Evolutionary conservation across 192 early-diverging fungal genomes (phyloP), one percentile per base, ranked within the genome.

Genomic region (Pilaira anomala): DNA sequence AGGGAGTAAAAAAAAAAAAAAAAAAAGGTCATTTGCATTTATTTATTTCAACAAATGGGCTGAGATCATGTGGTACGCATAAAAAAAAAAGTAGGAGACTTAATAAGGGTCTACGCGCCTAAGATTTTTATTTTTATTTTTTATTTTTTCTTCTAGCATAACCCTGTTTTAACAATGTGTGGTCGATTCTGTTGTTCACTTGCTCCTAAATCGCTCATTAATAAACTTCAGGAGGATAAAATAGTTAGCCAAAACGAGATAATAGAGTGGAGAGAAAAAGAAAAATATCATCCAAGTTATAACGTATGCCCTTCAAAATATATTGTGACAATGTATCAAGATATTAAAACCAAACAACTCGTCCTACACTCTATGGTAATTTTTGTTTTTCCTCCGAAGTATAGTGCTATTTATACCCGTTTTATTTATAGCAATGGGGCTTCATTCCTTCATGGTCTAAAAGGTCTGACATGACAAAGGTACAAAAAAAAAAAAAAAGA

Each of bases 261-360:
- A 3, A 26, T 30, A 12, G 22, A 24, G 11, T 55, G 44, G 68
- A 18, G 52, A 3, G 33, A 63, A 7, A 26, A 62, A 44, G 66
- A 55, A 26, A 40, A 48, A n/a, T 57, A n/a, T 40, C 19, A 36
- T 19, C 9, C 53, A 25, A 78, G 74, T 30, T 78, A 80, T 30
- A 83, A 83, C 41, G 79, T 83, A 7, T 69, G 75, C 1, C 81
- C 81, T 3, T 75, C 75, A 1, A 61, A 72, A 25, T 78, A 68
- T 42, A 71, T 75, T 36, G 2, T 36, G 6, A 36, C 33, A 36
- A 36, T 36, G 33, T 36, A 36, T 41, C 77, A 77, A 13, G 77
- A 80, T 14, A 66, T 66, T 75, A 1, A 40, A 53, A 6, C 66
- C 2, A 48, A 66, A 41, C 60, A 65, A 6, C 65, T 60, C 28